A percentile compares a stretch with the other conserved stretches of the same genome.
Evolutionary conservation across 768 basidiomycete genomes (phyloP).

Genomic region (Pulveroboletus ravenelii): DNA sequence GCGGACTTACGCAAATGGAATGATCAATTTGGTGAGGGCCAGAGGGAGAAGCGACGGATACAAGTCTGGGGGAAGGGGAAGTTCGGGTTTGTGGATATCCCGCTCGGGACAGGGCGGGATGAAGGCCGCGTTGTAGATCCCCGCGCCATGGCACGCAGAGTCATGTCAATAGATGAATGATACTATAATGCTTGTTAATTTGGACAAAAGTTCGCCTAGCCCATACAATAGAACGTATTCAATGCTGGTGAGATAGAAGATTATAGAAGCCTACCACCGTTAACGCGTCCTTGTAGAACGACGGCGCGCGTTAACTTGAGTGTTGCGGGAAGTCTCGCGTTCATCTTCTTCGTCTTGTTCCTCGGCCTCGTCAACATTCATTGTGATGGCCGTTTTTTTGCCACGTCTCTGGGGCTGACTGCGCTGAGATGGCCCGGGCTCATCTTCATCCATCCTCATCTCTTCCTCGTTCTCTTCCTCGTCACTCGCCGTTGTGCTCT

Average conservation of each 20-base stretch:
- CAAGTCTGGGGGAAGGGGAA: slow-evolving; percentile 83
- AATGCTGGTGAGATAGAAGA: neutral
- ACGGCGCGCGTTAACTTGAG: slow-evolving; percentile 19
- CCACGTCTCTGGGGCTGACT: slow-evolving; percentile 23
- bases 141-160: slow-evolving; percentile 10
- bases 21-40: slow-evolving; percentile 89
- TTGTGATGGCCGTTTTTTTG: slow-evolving; percentile 30
- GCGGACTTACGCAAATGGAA: slow-evolving; percentile 84
- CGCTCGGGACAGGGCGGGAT: slow-evolving; percentile 28
- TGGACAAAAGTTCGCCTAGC: slow-evolving; percentile 10
- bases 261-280: neutral
- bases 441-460: slow-evolving; percentile 31
- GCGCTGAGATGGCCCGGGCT: slow-evolving; percentile 30
- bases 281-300: slow-evolving; percentile 18
- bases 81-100: slow-evolving; percentile 75
- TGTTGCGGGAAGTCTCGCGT: slow-evolving; percentile 16
- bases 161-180: slow-evolving; percentile 25
- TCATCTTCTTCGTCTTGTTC: slow-evolving; percentile 32
- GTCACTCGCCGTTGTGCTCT: slow-evolving; percentile 33
- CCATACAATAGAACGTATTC: slow-evolving; percentile 1
- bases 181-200: slow-evolving; percentile 18
- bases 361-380: slow-evolving; percentile 45
- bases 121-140: slow-evolving; percentile 41
- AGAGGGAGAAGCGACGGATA: slow-evolving; percentile 56
- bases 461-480: slow-evolving; percentile 44